Evolutionary conservation across 2,329 filamentous ascomycete species (phyloP).

Genomic region (Coniella vitis): DNA sequence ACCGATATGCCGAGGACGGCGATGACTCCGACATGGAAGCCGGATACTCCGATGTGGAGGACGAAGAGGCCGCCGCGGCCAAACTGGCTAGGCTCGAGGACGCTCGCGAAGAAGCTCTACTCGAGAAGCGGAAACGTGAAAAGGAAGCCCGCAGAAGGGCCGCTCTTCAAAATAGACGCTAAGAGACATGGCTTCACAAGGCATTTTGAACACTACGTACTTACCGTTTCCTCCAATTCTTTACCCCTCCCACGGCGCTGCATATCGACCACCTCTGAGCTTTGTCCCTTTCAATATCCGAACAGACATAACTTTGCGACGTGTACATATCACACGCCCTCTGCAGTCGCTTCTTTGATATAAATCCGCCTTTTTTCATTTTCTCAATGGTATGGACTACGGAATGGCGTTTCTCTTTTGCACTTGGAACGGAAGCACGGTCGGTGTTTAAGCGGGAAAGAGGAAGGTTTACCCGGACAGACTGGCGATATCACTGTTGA

Average conservation of each 20-base stretch:
- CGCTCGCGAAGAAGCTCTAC: slow-evolving; percentile 54
- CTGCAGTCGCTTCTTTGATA: no score
- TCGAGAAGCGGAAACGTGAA: slow-evolving; percentile 53
- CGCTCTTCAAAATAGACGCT: slow-evolving; percentile 4
- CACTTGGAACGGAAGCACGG: background rate
- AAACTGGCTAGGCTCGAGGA: slow-evolving; percentile 61
- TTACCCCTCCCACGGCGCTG: background rate
- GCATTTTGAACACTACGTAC: no score
- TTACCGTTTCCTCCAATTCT: no score
- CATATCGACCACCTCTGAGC: background rate
- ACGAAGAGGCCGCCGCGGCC: slow-evolving; percentile 60
- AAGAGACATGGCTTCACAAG: background rate
- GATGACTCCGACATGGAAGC: slow-evolving; percentile 74
- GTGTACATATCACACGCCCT: no score
- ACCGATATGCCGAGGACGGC: slow-evolving; percentile 52
- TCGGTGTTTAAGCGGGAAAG: slow-evolving; percentile 5
- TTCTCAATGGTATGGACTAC: no score
- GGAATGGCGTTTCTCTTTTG: no score
- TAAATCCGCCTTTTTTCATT: no score
- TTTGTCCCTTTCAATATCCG: no score
- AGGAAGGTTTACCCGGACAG: no score
- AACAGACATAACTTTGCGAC: no score
- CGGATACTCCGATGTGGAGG: slow-evolving; percentile 64
- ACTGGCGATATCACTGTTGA: no score
- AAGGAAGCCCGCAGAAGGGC: slow-evolving; percentile 49